Conservation (phyloP, 2,329 filamentous ascomycete genomes). For the Aspergillus sojae region DNA sequence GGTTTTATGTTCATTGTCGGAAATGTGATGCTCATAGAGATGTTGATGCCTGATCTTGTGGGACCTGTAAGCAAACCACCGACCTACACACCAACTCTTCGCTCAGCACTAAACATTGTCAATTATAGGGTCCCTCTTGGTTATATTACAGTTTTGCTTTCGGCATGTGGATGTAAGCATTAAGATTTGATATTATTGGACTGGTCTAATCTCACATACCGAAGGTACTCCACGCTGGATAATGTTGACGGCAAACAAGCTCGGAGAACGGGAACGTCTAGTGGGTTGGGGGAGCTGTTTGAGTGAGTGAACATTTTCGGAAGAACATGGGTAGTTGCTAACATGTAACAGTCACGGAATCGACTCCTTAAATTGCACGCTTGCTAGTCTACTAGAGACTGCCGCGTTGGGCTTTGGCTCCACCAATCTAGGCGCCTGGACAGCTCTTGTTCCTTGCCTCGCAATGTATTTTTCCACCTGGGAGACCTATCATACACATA, state of each 20-base stretch:
- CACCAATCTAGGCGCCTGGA: slow-evolving; percentile 83
- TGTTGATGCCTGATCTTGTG: slow-evolving; percentile 85
- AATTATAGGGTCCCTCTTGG: slow-evolving; percentile 76
- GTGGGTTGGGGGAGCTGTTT: slow-evolving; percentile 92
- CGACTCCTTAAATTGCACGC: slow-evolving; percentile 94
- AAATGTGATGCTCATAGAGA: slow-evolving; percentile 74
- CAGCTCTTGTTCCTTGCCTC: slow-evolving; percentile 84
- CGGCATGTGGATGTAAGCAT: slow-evolving; percentile 85
- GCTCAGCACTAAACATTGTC: slow-evolving; percentile 17
- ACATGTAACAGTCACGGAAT: slow-evolving; percentile 73
- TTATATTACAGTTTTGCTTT: slow-evolving; percentile 94
- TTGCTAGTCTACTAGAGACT: slow-evolving; percentile 86
- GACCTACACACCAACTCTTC: not conserved
- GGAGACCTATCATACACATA: slow-evolving; percentile 99
- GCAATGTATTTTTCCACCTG: slow-evolving; percentile 99
- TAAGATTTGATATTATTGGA: not conserved
- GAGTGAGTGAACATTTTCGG: slow-evolving; percentile 58
- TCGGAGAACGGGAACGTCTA: slow-evolving; percentile 89
- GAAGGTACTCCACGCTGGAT: slow-evolving; percentile 89
- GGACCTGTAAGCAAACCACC: slow-evolving; percentile 69
- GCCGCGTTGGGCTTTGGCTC: slow-evolving; percentile 90
- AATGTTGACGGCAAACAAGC: slow-evolving; percentile 99
- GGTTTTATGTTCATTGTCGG: slow-evolving; percentile 92
- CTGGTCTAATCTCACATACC: slow-evolving; percentile 19
- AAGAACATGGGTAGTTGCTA: slow-evolving; percentile 23